Base-by-base conservation (phyloP, 2,329 filamentous ascomycete genomes). In the Stagonosporopsis chrysanthemi region DNA sequence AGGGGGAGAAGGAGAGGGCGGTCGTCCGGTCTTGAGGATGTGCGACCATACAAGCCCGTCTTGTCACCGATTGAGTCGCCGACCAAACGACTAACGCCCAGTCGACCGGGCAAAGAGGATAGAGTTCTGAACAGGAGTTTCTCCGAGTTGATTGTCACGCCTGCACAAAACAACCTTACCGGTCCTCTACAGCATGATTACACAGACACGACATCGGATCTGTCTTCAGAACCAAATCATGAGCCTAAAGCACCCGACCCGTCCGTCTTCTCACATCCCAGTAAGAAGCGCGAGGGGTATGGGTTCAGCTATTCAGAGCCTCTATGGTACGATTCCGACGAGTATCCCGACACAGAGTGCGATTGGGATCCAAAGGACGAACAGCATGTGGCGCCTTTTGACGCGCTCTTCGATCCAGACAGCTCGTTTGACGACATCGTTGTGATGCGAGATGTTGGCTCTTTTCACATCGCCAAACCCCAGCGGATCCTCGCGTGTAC, bases 221-320 rank as follows among this genome's bases (percentile, higher is more conserved):
- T 54, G 24, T 55, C 56, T 4, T 50, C 56, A 11, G 51, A 51
- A 9, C 42, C 43, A 2, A 44, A 38, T n/a, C 35, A 47, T 2
- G 29, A 55, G 47, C 23, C 42, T 36, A 51, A 50, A 39, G 35
- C 41, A 12, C 44, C 66, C 19, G 33, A 54, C 11, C 46, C 53
- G 9, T 53, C 53, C 3, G 49, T 57, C 24, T 54, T 69, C 15
- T 47, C 52, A 15, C 62, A 62, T n/a, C 66, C 65, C 6, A 54
- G 52, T 7, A 63, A 57, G 22, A 65, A 67, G 29, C 58, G 60
- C 14, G 64, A 65, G 46, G 67, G 67, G 2, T 69, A 68, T 35
- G 69, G 69, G 6, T 67, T 69, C 49, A 68, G 65, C 39, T 71
- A 66, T 40, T 60, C 63, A 0, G 67, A 70, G 22, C 58, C 60